Evolutionary conservation across 495 filamentous ascomycete genomes (phyloP).

Genomic region (Chlorociboria aeruginascens): DNA sequence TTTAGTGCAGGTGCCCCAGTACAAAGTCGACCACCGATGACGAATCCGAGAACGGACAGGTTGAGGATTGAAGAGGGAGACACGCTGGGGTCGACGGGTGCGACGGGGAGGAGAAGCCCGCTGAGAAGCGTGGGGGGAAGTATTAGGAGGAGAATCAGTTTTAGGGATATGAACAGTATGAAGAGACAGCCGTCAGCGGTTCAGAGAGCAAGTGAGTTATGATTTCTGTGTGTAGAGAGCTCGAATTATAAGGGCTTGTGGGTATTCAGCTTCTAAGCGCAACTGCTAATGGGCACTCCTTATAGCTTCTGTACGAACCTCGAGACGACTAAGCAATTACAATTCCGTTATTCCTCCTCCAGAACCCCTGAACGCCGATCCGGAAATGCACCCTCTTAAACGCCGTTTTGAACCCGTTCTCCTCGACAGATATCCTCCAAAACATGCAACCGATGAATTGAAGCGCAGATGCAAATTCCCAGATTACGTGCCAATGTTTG

Average conservation of each 20-base stretch:
- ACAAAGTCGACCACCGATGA: constrained; percentile 54
- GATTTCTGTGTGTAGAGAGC: not conserved
- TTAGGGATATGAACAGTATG: constrained; percentile 88
- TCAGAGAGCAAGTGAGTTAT: constrained; percentile 58
- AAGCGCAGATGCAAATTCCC: constrained; percentile 80
- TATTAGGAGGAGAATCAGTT: constrained; percentile 76
- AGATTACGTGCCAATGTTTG: constrained; percentile 98
- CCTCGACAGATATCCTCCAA: constrained; percentile 84
- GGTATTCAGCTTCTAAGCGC: not conserved
- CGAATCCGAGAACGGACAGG: constrained; percentile 54
- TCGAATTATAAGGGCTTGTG: not conserved
- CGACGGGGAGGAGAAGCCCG: constrained; percentile 37
- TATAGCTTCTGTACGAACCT: constrained; percentile 77
- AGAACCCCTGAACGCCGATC: constrained; percentile 75
- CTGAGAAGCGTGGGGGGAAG: constrained; percentile 51
- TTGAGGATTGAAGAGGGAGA: constrained; percentile 64
- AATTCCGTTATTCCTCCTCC: constrained; percentile 95
- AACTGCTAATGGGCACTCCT: constrained; percentile 11
- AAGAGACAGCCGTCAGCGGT: constrained; percentile 71
- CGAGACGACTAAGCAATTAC: constrained; percentile 87
- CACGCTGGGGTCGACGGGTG: constrained; percentile 23
- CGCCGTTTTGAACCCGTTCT: constrained; percentile 88
- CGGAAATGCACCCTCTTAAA: constrained; percentile 93
- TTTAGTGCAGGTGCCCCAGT: constrained; percentile 76
- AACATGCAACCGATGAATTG: constrained; percentile 64